Evolutionary conservation across 2,329 filamentous ascomycete species (phyloP).

Genomic region (Pestalotiopsis sp.): DNA sequence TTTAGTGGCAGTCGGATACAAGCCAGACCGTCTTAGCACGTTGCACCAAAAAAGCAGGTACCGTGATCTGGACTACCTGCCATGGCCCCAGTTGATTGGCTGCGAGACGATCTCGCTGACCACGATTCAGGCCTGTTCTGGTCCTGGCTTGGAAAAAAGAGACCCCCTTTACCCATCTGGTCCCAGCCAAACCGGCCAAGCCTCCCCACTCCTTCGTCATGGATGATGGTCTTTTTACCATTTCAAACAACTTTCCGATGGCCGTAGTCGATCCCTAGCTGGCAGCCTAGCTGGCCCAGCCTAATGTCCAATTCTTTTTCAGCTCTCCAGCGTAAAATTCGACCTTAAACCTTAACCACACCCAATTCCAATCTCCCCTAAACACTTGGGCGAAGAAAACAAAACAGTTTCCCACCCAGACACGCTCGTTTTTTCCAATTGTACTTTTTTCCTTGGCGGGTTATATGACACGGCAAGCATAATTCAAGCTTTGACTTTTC

Average conservation of each 20-base stretch:
- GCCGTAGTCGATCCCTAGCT: not conserved
- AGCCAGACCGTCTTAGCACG: not conserved
- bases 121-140: not conserved
- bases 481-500: not conserved
- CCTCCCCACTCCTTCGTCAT: not conserved
- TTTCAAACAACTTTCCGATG: not conserved
- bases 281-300: not conserved
- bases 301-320: not conserved
- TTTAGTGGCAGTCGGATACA: not conserved
- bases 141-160: too few species aligned
- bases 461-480: not conserved
- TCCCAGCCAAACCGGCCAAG: not conserved
- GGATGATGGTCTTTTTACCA: not conserved
- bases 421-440: not conserved
- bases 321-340: not conserved
- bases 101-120: not conserved
- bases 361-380: not conserved
- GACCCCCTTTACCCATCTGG: too few species aligned
- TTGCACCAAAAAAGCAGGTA: not conserved
- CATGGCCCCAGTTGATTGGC: not conserved
- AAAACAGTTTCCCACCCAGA: not conserved
- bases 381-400: not conserved
- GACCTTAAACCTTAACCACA: not conserved
- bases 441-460: not conserved
- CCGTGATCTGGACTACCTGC: not conserved